Evolutionary conservation across 2,329 filamentous ascomycete genomes (phyloP), one percentile per base, ranked within the genome.

Genomic region (Magnaporthiopsis incrustans): DNA sequence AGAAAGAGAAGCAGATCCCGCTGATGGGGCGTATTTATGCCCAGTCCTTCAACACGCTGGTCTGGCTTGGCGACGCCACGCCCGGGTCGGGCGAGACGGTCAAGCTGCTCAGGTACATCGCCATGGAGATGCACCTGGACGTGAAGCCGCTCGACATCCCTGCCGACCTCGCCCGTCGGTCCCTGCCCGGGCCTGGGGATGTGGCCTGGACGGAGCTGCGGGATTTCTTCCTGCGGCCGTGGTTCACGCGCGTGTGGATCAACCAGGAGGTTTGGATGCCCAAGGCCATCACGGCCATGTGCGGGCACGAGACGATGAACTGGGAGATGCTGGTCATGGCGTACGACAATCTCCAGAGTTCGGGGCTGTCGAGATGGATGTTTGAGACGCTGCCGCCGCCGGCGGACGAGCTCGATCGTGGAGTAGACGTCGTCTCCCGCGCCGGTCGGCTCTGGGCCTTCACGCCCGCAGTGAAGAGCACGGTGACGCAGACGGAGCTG

Each of bases 21-120:
- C 61, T 64, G 32, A 67, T 66, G 66, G 61, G 66, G 6, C 32
- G 59, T 35, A 65, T 66, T 15, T 67, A 67, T 57, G 32, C n/a
- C 32, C 59, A 60, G 4, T 32, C 32, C 7, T 35, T 25, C 18
- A 60, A 60, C 8, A 60, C 59, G n/a, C 15, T 60, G 32, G 32
- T 60, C 11, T 60, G 59, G 59, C 59, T 60, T n/a, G 59, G 59
- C 4, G 30, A 18, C 26, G 6, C 32, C 3, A 25, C n/a, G 32
- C 15, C 59, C 6, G 32, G 14, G 4, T 35, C 59, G 12, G 11
- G 32, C 15, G 14, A 60, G 32, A 15, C 38, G n/a, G n/a, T 60
- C 32, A 12, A 25, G 12, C 32, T 60, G 4, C 32, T 60, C 2
- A 25, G 26, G n/a, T 33, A 35, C 18, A n/a, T 33, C 15, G 26